phyloP scores from a whole-genome alignment of 208 protist genomes.

The Wallacemonas sp. region DNA sequence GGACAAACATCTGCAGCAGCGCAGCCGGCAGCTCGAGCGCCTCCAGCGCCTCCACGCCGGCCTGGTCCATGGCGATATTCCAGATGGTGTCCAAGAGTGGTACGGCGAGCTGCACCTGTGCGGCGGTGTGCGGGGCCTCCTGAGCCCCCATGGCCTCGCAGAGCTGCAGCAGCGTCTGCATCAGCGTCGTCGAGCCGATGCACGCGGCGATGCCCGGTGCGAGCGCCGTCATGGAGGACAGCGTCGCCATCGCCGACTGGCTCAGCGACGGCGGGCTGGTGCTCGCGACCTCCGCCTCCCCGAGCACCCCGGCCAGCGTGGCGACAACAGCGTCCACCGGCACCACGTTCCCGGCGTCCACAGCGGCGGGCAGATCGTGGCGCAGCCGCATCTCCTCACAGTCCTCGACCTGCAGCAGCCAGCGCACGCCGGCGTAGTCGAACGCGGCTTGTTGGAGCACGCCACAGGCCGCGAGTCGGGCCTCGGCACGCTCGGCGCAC shows the following conservation, averaged over 20 bases:
- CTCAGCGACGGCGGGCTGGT: slow-evolving; percentile 10
- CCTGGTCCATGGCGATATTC: slow-evolving; percentile 56
- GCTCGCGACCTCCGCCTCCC: neutral
- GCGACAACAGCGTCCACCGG: slow-evolving; percentile 8
- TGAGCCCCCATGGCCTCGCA: neutral
- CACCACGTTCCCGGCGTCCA: slow-evolving; percentile 17
- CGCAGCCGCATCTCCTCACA: slow-evolving; percentile 42
- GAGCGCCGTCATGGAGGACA: slow-evolving; percentile 35
- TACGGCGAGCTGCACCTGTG: slow-evolving; percentile 13
- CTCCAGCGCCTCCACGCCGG: slow-evolving; percentile 50
- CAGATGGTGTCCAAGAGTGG: slow-evolving; percentile 48
- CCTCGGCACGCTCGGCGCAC: slow-evolving; percentile 18
- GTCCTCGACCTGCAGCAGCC: slow-evolving; percentile 59
- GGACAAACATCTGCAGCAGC: slow-evolving; percentile 51
- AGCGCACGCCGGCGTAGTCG: slow-evolving; percentile 68
- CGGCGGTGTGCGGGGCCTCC: neutral
- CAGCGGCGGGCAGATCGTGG: slow-evolving; percentile 20
- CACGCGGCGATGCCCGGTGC: slow-evolving; percentile 36
- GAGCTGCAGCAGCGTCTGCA: neutral
- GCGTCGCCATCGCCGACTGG: slow-evolving; percentile 22
- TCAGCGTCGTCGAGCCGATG: slow-evolving; percentile 6
- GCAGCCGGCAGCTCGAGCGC: slow-evolving; percentile 31
- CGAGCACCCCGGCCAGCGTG: slow-evolving; percentile 23
- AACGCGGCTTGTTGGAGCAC: slow-evolving; percentile 56
- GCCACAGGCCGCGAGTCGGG: slow-evolving; percentile 41